Conservation (phyloP, 768 basidiomycete species). For the Calocybe indica region DNA sequence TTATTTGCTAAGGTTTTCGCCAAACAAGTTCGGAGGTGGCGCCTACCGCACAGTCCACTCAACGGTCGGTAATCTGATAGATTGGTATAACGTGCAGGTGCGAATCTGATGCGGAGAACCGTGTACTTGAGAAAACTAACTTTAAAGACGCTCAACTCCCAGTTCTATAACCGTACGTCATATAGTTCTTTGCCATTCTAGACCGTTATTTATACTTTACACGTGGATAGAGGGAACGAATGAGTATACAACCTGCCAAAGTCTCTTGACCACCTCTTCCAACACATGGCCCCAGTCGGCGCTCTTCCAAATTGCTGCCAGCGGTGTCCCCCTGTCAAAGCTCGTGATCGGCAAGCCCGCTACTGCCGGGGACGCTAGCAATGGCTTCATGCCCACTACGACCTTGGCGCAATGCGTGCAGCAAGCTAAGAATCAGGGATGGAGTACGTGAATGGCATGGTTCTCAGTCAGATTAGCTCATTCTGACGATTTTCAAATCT, state of each 20-base stretch:
- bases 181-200: neutral
- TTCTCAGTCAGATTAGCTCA: neutral
- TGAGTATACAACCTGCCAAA: constrained; percentile 49
- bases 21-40: constrained; percentile 32
- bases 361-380: constrained; percentile 31
- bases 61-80: constrained; percentile 48
- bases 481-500: neutral
- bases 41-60: constrained; percentile 49
- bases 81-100: constrained; percentile 56
- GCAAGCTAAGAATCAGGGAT: constrained; percentile 44
- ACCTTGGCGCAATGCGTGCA: constrained; percentile 47
- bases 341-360: constrained; percentile 65
- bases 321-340: constrained; percentile 46
- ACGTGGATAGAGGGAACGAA: constrained; percentile 34
- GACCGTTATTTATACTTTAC: neutral
- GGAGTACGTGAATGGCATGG: constrained; percentile 38
- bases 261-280: constrained; percentile 47
- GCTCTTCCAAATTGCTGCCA: constrained; percentile 41
- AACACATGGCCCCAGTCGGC: constrained; percentile 47
- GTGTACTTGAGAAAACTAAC: neutral
- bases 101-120: constrained; percentile 4
- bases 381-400: constrained; percentile 44
- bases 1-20: constrained; percentile 31
- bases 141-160: neutral
- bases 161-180: constrained; percentile 28